phyloP scores from a whole-genome alignment of 169 alveolate genomes.

The Cryptosporidium ubiquitum region DNA sequence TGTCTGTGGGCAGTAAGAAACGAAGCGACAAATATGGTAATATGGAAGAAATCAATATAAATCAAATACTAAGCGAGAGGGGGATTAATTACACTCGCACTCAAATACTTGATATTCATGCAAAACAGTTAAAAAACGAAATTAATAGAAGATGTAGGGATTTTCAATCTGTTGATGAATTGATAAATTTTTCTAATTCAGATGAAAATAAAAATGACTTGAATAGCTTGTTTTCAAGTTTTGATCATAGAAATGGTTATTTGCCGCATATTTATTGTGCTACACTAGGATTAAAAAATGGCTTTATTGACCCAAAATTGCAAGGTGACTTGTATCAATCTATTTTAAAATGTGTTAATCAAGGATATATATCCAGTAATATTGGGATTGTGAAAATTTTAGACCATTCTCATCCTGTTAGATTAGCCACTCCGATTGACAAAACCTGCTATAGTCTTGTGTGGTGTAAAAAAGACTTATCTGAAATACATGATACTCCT shows the following conservation, averaged over 20 bases:
- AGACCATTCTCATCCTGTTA: conserved; percentile 78
- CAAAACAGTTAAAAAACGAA: conserved; percentile 34
- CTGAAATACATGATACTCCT: conserved; percentile 36
- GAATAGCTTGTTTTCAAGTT: not conserved
- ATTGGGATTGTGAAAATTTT: conserved; percentile 34
- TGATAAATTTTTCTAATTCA: conserved; percentile 13
- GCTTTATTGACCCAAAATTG: conserved; percentile 43
- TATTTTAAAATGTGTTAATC: conserved; percentile 29
- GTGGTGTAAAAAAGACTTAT: conserved; percentile 33
- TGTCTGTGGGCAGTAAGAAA: not conserved
- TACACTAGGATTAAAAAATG: conserved; percentile 35
- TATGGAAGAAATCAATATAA: conserved; percentile 49
- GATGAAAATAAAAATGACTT: not conserved
- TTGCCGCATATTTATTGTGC: conserved; percentile 51
- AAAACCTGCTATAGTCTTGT: conserved; percentile 38
- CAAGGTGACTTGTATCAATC: conserved; percentile 20
- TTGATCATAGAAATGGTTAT: not conserved
- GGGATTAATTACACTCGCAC: conserved; percentile 19
- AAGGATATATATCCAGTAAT: conserved; percentile 26
- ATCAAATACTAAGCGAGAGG: conserved; percentile 37
- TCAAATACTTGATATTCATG: conserved; percentile 62
- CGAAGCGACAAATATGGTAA: conserved; percentile 24
- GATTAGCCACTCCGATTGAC: conserved; percentile 76
- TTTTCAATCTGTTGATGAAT: conserved; percentile 28
- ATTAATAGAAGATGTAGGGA: conserved; percentile 52